Evolutionary conservation across 345 rosid species (phyloP), one percentile per base, ranked within the genome.

Genomic region (Hibiscus syriacus): DNA sequence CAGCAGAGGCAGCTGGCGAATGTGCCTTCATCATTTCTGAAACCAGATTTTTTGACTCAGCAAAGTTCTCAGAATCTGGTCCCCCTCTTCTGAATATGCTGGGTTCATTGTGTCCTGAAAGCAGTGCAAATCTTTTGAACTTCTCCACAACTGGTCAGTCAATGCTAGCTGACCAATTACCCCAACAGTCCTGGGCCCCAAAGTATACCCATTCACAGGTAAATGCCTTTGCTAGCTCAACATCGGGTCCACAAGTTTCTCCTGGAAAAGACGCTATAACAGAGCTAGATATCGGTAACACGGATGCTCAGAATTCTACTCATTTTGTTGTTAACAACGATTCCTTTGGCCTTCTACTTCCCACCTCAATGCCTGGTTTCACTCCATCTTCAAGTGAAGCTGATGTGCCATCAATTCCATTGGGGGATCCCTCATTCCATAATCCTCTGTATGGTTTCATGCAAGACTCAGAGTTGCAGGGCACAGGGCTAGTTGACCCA

Each of bases 391-490:
- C 74, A 71, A 78, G 67, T 62, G 80, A 83, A 70, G 68, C 81
- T 72, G 86, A 84, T 74, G 83, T 79, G 72, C 77, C 89, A 22
- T 81, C 91, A 17, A 80, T 81, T 71, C 80, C 89, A 27, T 66
- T 83, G 67, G 82, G 79, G 67, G 84, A 81, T 64, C 74, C 84
- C 72, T 87, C 81, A 27, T 84, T 78, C 68, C 86, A 83, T 61
- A 86, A 69, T 70, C 79, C 90, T 36, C 57, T 86, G 64, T 82
- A 76, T 68, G 79, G 85, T 65, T 77, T 86, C 80, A 72, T 77
- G 81, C 90, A 88, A 78, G 89, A 84, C 67, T 80, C 82, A 67
- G 86, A 86, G 80, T 71, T 86, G 84, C 87, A 75, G 49, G 62
- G 72, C 75, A 79, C 82, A 53, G 82, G 84, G 72, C 84, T 82